Evolutionary conservation across 805 yeast genomes (phyloP).

Genomic region (Metschnikowia bowlesiae): DNA sequence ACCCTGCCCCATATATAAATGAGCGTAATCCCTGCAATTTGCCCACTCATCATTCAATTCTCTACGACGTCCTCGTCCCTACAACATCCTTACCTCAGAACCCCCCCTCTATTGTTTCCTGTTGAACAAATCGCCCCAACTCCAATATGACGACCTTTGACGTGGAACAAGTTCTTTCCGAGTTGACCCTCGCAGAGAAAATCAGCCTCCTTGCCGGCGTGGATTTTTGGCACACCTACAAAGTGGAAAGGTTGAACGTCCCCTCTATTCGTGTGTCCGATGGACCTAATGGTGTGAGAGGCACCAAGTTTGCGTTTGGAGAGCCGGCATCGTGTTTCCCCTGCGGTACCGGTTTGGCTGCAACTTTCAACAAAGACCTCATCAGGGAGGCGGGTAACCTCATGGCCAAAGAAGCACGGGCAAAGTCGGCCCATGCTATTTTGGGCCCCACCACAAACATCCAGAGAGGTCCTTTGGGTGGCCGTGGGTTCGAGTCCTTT

Average conservation of each 20-base stretch:
- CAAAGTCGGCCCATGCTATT: slow-evolving; percentile 28
- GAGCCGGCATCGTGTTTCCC: slow-evolving; percentile 32
- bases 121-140: not conserved
- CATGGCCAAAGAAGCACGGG: slow-evolving; percentile 31
- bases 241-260: slow-evolving; percentile 36
- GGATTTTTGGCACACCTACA: slow-evolving; percentile 50
- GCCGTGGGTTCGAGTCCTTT: slow-evolving; percentile 32
- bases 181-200: slow-evolving; percentile 26
- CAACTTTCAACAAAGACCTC: slow-evolving; percentile 28
- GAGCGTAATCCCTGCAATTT: too few relatives aligned
- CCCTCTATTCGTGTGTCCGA: slow-evolving; percentile 44
- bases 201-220: slow-evolving; percentile 34
- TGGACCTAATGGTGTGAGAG: slow-evolving; percentile 34
- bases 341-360: slow-evolving; percentile 31
- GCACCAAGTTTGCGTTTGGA: slow-evolving; percentile 26
- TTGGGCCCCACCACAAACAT: slow-evolving; percentile 32
- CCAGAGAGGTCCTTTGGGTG: slow-evolving; percentile 33
- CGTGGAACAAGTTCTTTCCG: slow-evolving; percentile 21
- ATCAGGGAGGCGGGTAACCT: slow-evolving; percentile 26
- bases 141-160: slow-evolving; percentile 17
- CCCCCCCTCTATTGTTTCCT: too few relatives aligned
- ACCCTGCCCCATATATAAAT: too few relatives aligned
- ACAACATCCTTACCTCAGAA: too few relatives aligned
- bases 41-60: too few relatives aligned
- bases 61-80: too few relatives aligned